These are phyloP conservation scores for Nicotiana otophora DNA, from an alignment of 257 asterid genomes.

Conservation along the genomic window DNA sequence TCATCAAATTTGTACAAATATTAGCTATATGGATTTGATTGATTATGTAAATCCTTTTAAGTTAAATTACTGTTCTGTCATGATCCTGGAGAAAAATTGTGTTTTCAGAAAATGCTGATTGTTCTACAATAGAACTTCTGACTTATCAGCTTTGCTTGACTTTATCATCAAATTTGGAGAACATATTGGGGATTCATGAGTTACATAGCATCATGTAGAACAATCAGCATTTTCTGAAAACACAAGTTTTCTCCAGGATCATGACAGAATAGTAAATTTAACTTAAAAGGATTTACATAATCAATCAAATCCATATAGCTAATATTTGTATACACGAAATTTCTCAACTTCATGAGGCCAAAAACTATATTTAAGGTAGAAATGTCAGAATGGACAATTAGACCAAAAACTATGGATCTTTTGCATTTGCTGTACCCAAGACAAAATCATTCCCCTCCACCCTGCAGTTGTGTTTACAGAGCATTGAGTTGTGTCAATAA, in stretches of 20 bases:
- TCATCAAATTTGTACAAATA: too few species aligned
- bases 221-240: not conserved
- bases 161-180: not conserved
- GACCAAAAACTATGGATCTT: not conserved
- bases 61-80: not conserved
- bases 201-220: not conserved
- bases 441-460: not conserved
- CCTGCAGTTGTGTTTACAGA: not conserved
- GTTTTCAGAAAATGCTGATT: not conserved
- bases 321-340: not conserved
- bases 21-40: not conserved
- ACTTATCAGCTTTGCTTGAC: too few species aligned
- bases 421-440: not conserved
- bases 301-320: not conserved
- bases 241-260: not conserved
- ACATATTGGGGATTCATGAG: not conserved
- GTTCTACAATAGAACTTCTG: too few species aligned
- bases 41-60: not conserved
- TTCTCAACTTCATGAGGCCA: not conserved
- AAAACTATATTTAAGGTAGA: not conserved
- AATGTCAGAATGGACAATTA: not conserved
- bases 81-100: not conserved
- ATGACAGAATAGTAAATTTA: not conserved
- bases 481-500: not conserved
- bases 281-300: not conserved